phyloP scores from a whole-genome alignment of 2,329 filamentous ascomycete species.

The Thelonectria olida region DNA sequence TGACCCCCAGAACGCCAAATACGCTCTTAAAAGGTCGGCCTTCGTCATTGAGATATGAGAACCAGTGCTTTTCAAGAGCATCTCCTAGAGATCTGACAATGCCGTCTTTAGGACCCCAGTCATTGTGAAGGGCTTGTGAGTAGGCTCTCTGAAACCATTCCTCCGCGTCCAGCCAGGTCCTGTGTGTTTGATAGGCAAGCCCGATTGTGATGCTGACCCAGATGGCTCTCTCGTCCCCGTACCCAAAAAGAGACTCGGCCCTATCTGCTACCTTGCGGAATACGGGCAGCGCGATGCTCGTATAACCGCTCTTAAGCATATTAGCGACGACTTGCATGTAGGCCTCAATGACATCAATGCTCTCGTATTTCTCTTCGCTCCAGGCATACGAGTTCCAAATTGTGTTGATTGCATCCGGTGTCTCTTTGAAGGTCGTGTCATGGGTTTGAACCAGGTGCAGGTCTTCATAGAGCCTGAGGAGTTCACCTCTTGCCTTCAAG shows the following conservation, averaged over 20 bases:
- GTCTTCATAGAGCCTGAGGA: background rate
- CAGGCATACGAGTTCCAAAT: background rate
- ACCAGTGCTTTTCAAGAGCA: background rate
- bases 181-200: background rate
- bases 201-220: constrained; percentile 8
- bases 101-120: background rate
- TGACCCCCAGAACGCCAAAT: constrained; percentile 1
- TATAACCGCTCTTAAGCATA: constrained; percentile 1
- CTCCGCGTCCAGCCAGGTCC: background rate
- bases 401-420: background rate
- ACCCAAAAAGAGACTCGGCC: background rate
- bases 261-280: background rate
- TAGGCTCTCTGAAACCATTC: constrained; percentile 2
- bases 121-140: background rate
- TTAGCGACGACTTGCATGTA: constrained; percentile 3
- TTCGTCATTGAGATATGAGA: constrained; percentile 2
- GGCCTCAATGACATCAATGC: constrained; percentile 7
- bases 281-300: background rate
- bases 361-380: background rate
- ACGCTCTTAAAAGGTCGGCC: background rate
- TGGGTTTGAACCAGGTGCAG: background rate
- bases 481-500: background rate
- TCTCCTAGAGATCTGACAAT: background rate
- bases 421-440: background rate
- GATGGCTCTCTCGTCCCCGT: background rate